These are phyloP conservation scores for Raffaelea albimanens DNA, from an alignment of 2,329 filamentous ascomycete species.

Conservation along the genomic window DNA sequence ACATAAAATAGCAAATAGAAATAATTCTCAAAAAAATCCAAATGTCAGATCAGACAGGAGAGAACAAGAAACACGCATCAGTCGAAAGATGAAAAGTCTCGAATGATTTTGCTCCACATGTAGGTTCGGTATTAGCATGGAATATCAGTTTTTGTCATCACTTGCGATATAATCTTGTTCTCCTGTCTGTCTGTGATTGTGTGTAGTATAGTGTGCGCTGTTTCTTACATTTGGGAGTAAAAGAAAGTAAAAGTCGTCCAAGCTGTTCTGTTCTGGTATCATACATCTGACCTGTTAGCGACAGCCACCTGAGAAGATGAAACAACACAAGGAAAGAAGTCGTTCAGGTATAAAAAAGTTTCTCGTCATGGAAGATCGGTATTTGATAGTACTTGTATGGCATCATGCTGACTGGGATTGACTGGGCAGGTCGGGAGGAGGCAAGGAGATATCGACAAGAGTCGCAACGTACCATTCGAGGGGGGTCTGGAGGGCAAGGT, in stretches of 20 bases:
- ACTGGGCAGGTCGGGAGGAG: no score
- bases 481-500: no score
- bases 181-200: slow-evolving; percentile 3
- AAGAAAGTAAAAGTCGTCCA: slow-evolving; percentile 11
- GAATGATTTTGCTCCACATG: slow-evolving; percentile 57
- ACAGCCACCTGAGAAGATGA: background rate
- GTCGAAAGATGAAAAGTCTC: slow-evolving; percentile 81
- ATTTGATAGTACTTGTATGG: slow-evolving; percentile 35
- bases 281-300: background rate
- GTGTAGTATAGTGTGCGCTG: background rate
- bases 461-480: no score
- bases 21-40: background rate
- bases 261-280: no score
- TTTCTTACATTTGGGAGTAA: slow-evolving; percentile 9
- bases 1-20: slow-evolving; percentile 5
- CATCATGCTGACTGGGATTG: slow-evolving; percentile 28
- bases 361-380: slow-evolving; percentile 24
- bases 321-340: no score
- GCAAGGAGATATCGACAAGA: no score
- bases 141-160: slow-evolving; percentile 63
- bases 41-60: slow-evolving; percentile 13
- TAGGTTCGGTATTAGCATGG: slow-evolving; percentile 68
- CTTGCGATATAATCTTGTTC: no score
- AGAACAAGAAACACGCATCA: slow-evolving; percentile 49
- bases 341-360: slow-evolving; percentile 5